phyloP scores from a whole-genome alignment of 306 rosid genomes.

The Betula pendula region DNA sequence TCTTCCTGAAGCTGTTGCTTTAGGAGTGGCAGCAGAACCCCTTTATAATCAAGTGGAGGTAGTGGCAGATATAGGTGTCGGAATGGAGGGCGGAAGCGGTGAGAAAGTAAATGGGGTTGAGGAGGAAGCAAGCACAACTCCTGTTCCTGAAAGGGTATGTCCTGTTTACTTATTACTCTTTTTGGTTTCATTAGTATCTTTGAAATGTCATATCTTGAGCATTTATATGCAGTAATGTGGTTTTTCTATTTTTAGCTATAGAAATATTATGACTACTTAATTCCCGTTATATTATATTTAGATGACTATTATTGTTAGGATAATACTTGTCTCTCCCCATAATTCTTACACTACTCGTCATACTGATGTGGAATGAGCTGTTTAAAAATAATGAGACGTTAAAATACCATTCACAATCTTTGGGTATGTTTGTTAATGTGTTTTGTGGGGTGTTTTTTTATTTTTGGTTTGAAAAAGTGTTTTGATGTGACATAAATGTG shows the following conservation, averaged over 20 bases:
- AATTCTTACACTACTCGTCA: slow-evolving; percentile 8
- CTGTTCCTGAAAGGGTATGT: slow-evolving; percentile 87
- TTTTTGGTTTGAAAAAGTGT: no score
- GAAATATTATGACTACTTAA: slow-evolving; percentile 3
- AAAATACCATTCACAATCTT: slow-evolving; percentile 3
- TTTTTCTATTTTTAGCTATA: slow-evolving; percentile 17
- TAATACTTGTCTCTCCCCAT: slow-evolving; percentile 8
- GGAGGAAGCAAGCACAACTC: slow-evolving; percentile 75
- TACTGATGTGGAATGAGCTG: slow-evolving; percentile 15
- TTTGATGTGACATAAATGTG: no score
- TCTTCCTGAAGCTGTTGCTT: slow-evolving; percentile 62
- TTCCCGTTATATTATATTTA: slow-evolving; percentile 3
- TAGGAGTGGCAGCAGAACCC: slow-evolving; percentile 61
- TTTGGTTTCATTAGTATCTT: slow-evolving; percentile 25
- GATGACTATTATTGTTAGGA: slow-evolving; percentile 5
- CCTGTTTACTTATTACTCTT: slow-evolving; percentile 23
- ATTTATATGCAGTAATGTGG: slow-evolving; percentile 21
- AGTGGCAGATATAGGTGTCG: slow-evolving; percentile 68
- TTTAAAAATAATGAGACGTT: slow-evolving; percentile 14
- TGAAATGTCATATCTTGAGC: neutral
- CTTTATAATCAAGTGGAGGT: slow-evolving; percentile 52
- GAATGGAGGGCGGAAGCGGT: slow-evolving; percentile 79
- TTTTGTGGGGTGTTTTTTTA: no score
- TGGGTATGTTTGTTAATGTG: neutral
- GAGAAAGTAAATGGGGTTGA: slow-evolving; percentile 73